These are phyloP conservation scores for Bothriochloa decipiens DNA, from an alignment of 176 grass and related monocot genomes.

Conservation along the genomic window DNA sequence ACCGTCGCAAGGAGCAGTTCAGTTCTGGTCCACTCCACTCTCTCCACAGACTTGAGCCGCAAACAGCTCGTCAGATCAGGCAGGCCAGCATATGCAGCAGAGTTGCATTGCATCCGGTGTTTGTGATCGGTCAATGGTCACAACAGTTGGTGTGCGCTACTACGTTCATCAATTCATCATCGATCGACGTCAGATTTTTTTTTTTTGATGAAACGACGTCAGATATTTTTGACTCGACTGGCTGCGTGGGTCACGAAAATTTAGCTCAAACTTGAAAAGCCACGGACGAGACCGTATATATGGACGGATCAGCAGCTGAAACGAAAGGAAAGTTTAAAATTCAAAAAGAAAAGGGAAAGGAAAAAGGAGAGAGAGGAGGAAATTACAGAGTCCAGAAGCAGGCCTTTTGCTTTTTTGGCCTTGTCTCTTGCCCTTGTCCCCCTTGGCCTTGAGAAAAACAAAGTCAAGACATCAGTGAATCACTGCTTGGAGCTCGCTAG, in stretches of 20 bases:
- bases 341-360: not conserved
- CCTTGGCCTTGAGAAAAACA: conserved; percentile 5
- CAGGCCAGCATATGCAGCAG: too few relatives aligned
- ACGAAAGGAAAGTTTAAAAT: conserved; percentile 2
- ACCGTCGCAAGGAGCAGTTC: not conserved
- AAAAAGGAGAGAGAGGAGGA: conserved; percentile 33
- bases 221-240: conserved; percentile 4
- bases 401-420: conserved; percentile 49
- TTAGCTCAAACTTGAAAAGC: conserved; percentile 12
- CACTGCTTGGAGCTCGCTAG: not conserved
- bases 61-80: not conserved
- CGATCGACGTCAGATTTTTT: conserved; percentile 8
- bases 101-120: not conserved
- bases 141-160: not conserved
- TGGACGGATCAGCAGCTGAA: not conserved
- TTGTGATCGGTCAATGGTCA: not conserved
- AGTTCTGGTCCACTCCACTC: not conserved
- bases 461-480: conserved; percentile 35
- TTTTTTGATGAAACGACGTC: too few relatives aligned
- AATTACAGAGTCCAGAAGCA: conserved; percentile 44
- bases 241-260: not conserved
- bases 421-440: conserved; percentile 17
- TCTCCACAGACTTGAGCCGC: not conserved
- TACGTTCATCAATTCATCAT: not conserved
- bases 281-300: not conserved